Conservation (phyloP, 768 basidiomycete species). For the Auricularia cornea region DNA sequence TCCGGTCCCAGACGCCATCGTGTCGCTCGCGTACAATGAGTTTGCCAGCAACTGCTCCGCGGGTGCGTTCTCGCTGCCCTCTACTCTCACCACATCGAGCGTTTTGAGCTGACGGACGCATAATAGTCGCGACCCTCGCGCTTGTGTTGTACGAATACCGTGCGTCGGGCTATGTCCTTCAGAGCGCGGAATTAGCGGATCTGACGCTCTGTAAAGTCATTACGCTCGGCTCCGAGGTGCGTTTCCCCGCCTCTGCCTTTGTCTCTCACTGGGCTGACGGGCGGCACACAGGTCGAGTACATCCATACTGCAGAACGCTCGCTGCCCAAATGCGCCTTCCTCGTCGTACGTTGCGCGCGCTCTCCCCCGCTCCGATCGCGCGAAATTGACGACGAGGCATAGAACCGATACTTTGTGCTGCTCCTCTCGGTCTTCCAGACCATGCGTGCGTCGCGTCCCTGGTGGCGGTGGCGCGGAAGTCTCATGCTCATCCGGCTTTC, state of each 20-base stretch:
- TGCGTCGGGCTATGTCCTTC: neutral
- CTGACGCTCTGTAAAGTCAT: neutral
- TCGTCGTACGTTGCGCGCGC: neutral
- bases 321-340: neutral
- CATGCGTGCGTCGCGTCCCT: neutral
- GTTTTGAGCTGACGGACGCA: no score
- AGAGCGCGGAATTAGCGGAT: neutral
- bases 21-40: no score
- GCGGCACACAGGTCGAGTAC: neutral
- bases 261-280: neutral
- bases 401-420: neutral
- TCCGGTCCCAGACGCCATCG: no score
- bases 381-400: neutral
- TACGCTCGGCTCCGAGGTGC: neutral
- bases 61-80: no score
- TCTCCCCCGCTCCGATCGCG: neutral
- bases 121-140: neutral
- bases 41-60: no score
- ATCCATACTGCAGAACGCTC: neutral
- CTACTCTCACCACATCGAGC: no score
- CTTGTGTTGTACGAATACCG: neutral
- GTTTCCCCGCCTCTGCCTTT: neutral
- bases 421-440: neutral
- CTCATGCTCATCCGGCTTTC: neutral
- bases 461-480: no score